Percentiles rank a stretch among this genome's conserved stretches.
These are phyloP conservation scores for Apiotrichum laibachii DNA, from an alignment of 1,284 basidiomycete species.

Conservation along the genomic window DNA sequence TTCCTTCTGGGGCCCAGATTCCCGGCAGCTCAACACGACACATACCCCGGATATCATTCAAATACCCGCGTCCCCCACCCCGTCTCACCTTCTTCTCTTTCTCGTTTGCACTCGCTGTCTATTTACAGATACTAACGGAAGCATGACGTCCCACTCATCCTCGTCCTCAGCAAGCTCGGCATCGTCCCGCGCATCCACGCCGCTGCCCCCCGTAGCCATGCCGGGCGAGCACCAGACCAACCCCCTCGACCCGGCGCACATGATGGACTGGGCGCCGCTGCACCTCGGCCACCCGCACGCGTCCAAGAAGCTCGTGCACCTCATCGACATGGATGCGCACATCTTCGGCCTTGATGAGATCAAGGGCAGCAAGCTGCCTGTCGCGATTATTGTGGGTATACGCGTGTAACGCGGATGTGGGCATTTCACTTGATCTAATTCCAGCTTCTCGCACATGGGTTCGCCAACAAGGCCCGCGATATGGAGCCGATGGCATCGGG, in stretches of 20 bases:
- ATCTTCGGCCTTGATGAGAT: slow-evolving; percentile 47
- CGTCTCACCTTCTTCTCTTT: too few species aligned
- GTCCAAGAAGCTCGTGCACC: slow-evolving; percentile 15
- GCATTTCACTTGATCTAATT: not conserved
- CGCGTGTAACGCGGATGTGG: not conserved
- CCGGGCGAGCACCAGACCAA: not conserved
- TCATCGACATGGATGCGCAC: slow-evolving; percentile 36
- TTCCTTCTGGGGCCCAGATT: too few species aligned
- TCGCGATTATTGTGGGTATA: slow-evolving; percentile 13
- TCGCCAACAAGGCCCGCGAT: slow-evolving; percentile 33
- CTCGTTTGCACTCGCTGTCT: not conserved
- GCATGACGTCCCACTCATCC: not conserved
- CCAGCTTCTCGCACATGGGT: slow-evolving; percentile 41
- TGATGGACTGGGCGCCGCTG: slow-evolving; percentile 21
- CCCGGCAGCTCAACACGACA: too few species aligned
- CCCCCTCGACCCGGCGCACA: not conserved
- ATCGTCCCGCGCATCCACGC: not conserved
- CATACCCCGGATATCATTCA: too few species aligned
- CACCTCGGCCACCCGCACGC: slow-evolving; percentile 21
- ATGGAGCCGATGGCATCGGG: slow-evolving; percentile 38
- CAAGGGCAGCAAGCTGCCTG: slow-evolving; percentile 23
- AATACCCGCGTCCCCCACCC: too few species aligned
- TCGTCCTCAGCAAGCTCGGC: not conserved
- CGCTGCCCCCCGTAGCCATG: too few species aligned
- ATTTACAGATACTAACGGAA: not conserved